Evolutionary conservation across 495 filamentous ascomycete species (phyloP).

Genomic region (Penicillium longicatenatum): DNA sequence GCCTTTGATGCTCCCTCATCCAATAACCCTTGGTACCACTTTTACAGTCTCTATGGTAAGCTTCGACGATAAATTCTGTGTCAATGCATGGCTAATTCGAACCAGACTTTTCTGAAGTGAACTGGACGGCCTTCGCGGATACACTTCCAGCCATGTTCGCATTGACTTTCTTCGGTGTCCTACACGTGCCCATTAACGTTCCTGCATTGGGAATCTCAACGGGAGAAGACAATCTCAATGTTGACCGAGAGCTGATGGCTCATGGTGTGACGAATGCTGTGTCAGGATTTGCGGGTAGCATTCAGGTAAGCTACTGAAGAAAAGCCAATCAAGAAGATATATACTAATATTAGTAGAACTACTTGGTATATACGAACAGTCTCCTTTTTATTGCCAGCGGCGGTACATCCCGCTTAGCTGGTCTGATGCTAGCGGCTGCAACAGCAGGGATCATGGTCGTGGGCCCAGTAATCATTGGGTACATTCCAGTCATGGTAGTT

Average conservation of each 20-base stretch:
- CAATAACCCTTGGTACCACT: slow-evolving; percentile 92
- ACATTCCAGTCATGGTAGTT: slow-evolving; percentile 95
- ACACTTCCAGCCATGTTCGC: slow-evolving; percentile 95
- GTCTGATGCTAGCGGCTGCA: slow-evolving; percentile 77
- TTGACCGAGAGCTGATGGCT: slow-evolving; percentile 88
- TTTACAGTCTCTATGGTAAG: slow-evolving; percentile 91
- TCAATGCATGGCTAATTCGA: not conserved
- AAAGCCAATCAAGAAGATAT: not conserved
- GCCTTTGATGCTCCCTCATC: slow-evolving; percentile 83
- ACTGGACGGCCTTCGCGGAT: slow-evolving; percentile 77
- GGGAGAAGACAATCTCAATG: slow-evolving; percentile 85
- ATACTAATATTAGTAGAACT: slow-evolving; percentile 59
- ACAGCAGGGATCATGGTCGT: slow-evolving; percentile 81
- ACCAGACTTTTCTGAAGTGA: slow-evolving; percentile 68
- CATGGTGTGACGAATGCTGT: slow-evolving; percentile 92
- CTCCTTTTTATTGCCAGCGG: slow-evolving; percentile 92
- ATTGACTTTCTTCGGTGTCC: slow-evolving; percentile 92
- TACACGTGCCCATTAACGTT: slow-evolving; percentile 98
- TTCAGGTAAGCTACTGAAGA: slow-evolving; percentile 60
- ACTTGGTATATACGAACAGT: slow-evolving; percentile 95
- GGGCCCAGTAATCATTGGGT: slow-evolving; percentile 86
- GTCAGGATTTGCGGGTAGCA: slow-evolving; percentile 82
- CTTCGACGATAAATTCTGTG: not conserved
- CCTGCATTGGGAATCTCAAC: slow-evolving; percentile 86
- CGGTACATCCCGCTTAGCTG: slow-evolving; percentile 81